Conservation (phyloP, 129 eudicot species). For the Chrysanthemum lavandulifolium region DNA sequence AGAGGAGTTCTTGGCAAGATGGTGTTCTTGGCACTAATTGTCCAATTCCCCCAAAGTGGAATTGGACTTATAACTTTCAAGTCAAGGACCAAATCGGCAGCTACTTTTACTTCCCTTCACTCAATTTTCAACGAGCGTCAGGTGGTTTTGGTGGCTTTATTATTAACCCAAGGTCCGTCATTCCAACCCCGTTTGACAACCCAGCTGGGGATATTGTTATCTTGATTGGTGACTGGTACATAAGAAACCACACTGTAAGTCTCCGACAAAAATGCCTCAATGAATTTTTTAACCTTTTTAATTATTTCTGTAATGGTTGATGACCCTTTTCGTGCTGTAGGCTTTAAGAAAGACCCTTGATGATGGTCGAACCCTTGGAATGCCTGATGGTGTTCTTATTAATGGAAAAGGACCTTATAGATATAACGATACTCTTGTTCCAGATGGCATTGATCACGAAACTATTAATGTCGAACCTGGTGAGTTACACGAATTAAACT, state of each 20-base stretch:
- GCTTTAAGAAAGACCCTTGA: conserved; percentile 71
- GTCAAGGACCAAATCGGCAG: conserved; percentile 99
- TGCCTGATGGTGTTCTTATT: conserved; percentile 94
- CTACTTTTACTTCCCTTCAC: conserved; percentile 92
- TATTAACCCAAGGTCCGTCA: conserved; percentile 57
- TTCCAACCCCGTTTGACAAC: conserved; percentile 79
- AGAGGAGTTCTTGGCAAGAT: conserved; percentile 85
- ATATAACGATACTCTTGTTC: conserved; percentile 84
- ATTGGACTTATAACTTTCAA: conserved; percentile 89
- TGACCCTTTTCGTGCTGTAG: conserved; percentile 31
- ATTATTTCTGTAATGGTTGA: background rate
- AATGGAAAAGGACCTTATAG: conserved; percentile 93
- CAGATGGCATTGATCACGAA: conserved; percentile 76
- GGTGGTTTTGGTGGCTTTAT: conserved; percentile 84
- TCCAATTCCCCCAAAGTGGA: conserved; percentile 97
- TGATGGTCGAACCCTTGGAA: conserved; percentile 73
- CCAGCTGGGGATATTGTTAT: conserved; percentile 78
- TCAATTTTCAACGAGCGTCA: conserved; percentile 76
- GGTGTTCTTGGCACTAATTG: conserved; percentile 91
- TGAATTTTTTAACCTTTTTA: background rate
- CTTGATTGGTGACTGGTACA: conserved; percentile 96
- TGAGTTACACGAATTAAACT: conserved; percentile 18
- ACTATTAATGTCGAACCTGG: conserved; percentile 89
- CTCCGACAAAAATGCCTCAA: conserved; percentile 15
- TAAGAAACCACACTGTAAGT: conserved; percentile 85